These are phyloP conservation scores for Cucumis hystrix DNA, from an alignment of 306 rosid species.

Conservation along the genomic window DNA sequence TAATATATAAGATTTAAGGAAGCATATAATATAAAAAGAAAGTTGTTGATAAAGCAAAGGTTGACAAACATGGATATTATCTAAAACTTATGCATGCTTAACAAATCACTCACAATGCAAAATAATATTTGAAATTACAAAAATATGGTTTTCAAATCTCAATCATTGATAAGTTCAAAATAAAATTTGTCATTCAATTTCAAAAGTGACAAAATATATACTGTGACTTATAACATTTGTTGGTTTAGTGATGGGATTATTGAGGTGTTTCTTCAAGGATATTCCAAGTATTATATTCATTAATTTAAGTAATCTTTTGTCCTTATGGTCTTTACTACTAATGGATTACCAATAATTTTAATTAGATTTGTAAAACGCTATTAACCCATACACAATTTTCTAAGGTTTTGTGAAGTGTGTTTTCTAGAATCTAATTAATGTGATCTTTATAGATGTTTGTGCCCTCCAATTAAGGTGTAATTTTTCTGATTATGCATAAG, in stretches of 20 bases:
- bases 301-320: neutral
- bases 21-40: neutral
- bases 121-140: neutral
- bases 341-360: neutral
- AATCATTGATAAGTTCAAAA: neutral
- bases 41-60: neutral
- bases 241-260: neutral
- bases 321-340: neutral
- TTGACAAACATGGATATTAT: neutral
- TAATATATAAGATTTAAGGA: no score
- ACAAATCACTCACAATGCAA: neutral
- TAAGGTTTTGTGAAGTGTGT: neutral
- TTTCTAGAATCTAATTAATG: neutral
- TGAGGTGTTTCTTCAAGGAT: neutral
- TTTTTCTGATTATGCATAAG: neutral
- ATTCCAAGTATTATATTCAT: no score
- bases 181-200: neutral
- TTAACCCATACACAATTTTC: no score
- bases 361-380: neutral
- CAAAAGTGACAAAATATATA: no score
- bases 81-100: neutral
- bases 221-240: neutral
- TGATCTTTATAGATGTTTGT: neutral
- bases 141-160: neutral
- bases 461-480: neutral